Conservation (phyloP, 2,329 filamentous ascomycete genomes). For the Blastomyces silverae region DNA sequence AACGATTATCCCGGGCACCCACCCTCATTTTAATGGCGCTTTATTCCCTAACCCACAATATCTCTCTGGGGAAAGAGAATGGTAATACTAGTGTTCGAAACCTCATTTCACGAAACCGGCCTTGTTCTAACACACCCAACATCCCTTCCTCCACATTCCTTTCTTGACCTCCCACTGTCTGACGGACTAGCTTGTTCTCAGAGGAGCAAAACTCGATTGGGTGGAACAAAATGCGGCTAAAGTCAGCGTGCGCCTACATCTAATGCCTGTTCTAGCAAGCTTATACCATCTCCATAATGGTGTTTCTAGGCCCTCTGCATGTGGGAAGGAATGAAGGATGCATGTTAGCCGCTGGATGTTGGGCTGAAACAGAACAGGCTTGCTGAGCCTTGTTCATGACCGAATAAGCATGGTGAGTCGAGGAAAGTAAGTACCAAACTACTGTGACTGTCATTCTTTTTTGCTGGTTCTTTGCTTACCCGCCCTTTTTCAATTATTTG, state of each 20-base stretch:
- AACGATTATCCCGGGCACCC: background rate
- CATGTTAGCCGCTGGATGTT: conserved; percentile 6
- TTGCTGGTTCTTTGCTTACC: background rate
- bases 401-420: background rate
- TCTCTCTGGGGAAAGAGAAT: background rate
- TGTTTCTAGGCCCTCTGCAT: background rate
- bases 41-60: background rate
- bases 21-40: background rate
- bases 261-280: background rate
- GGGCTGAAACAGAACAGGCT: background rate
- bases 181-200: background rate
- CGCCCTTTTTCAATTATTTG: background rate
- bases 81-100: background rate
- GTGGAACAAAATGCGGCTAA: background rate
- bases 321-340: background rate
- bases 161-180: no score
- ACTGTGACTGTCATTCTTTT: background rate
- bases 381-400: background rate
- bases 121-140: background rate
- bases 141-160: background rate
- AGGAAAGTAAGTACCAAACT: background rate
- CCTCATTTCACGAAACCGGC: background rate
- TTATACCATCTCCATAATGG: background rate
- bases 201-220: background rate
- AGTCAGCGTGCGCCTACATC: background rate